phyloP scores from a whole-genome alignment of 768 basidiomycete genomes.

The Auriscalpium microsporum region DNA sequence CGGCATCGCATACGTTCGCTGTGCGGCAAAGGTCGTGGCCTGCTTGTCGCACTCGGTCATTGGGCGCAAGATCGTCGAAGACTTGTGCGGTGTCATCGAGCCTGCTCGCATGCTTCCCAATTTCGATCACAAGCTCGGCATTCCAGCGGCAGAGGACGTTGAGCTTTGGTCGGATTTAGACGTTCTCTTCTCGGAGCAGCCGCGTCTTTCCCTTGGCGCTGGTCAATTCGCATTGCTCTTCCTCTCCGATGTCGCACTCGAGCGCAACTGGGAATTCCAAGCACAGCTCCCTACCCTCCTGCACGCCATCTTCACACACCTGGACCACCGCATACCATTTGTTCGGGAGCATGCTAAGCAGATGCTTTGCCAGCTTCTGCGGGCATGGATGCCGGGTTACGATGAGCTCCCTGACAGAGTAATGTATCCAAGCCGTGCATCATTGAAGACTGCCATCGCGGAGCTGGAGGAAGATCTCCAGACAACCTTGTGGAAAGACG shows the following conservation, averaged over 20 bases:
- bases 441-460: constrained; percentile 42
- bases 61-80: constrained; percentile 68
- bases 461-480: constrained; percentile 53
- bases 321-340: constrained; percentile 67
- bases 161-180: constrained; percentile 77
- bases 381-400: constrained; percentile 74
- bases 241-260: constrained; percentile 65
- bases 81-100: constrained; percentile 78
- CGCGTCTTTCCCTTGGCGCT: constrained; percentile 62
- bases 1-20: constrained; percentile 66
- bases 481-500: constrained; percentile 62
- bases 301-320: constrained; percentile 71
- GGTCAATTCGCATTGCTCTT: constrained; percentile 89
- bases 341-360: constrained; percentile 62
- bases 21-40: constrained; percentile 75
- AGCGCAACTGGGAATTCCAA: constrained; percentile 68
- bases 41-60: constrained; percentile 73
- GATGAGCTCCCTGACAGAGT: constrained; percentile 60
- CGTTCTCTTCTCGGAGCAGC: constrained; percentile 63
- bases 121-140: constrained; percentile 60
- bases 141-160: constrained; percentile 55
- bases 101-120: constrained; percentile 77
- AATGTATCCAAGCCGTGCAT: constrained; percentile 35
- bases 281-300: constrained; percentile 66
- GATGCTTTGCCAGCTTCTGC: constrained; percentile 81